A percentile compares a stretch with the other conserved stretches of the same genome.
phyloP scores from a whole-genome alignment of 768 basidiomycete species.

The Rhodotorula toruloides region DNA sequence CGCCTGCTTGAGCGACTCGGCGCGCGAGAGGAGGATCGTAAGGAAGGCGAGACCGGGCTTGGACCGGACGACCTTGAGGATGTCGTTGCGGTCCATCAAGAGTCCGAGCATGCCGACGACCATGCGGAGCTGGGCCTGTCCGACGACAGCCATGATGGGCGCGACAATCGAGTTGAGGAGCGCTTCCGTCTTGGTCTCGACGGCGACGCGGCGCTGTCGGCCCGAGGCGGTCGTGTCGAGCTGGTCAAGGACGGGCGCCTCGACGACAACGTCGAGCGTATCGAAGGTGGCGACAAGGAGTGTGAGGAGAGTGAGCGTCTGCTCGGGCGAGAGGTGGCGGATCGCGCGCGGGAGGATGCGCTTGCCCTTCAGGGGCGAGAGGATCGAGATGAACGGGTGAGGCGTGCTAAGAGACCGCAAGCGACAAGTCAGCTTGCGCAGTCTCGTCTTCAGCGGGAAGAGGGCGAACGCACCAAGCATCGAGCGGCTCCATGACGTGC shows the following conservation, averaged over 20 bases:
- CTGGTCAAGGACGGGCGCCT: constrained; percentile 72
- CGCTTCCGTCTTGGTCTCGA: constrained; percentile 82
- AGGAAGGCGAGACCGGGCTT: constrained; percentile 88
- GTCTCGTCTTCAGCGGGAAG: not conserved
- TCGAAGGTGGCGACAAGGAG: constrained; percentile 89
- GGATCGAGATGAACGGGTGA: constrained; percentile 91
- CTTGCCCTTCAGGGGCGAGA: constrained; percentile 86
- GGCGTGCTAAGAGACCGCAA: constrained; percentile 65
- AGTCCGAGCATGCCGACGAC: constrained; percentile 81
- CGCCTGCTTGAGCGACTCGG: constrained; percentile 83
- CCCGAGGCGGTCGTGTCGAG: constrained; percentile 61
- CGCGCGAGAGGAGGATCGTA: constrained; percentile 83
- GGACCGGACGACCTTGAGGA: constrained; percentile 67
- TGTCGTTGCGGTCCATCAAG: constrained; percentile 70
- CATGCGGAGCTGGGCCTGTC: constrained; percentile 69
- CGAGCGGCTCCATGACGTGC: constrained; percentile 81
- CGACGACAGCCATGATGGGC: constrained; percentile 75
- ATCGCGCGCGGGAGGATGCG: constrained; percentile 80
- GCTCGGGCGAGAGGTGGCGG: constrained; percentile 69
- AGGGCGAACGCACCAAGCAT: constrained; percentile 64
- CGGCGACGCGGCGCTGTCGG: constrained; percentile 46
- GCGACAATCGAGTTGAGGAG: constrained; percentile 82
- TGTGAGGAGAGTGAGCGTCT: constrained; percentile 80
- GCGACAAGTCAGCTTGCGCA: not conserved
- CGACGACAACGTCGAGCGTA: constrained; percentile 82